Evolutionary conservation across 495 filamentous ascomycete species (phyloP).

Genomic region (Aspergillus leporis): DNA sequence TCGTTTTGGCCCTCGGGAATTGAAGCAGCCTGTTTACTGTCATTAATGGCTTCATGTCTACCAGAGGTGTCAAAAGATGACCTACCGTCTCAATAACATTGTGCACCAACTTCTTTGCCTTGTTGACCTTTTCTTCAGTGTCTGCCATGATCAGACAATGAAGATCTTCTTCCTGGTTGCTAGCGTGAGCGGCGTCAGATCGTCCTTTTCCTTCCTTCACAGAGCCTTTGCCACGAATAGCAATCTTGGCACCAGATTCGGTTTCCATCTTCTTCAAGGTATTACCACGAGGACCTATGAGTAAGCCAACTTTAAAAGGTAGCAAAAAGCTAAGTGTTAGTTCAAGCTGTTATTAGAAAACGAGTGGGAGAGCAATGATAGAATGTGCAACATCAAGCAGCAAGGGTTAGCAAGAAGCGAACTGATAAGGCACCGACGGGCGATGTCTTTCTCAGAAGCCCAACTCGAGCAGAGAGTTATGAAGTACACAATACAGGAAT

Average conservation of each 20-base stretch:
- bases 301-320: constrained; percentile 96
- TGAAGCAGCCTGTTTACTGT: constrained; percentile 76
- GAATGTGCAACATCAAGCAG: constrained; percentile 42
- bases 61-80: constrained; percentile 25
- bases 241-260: constrained; percentile 96
- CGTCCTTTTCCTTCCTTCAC: constrained; percentile 99
- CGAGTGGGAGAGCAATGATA: constrained; percentile 18
- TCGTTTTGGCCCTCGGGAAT: constrained; percentile 98
- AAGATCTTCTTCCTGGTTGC: constrained; percentile 99
- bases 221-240: constrained; percentile 98
- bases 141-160: constrained; percentile 99
- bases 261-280: constrained; percentile 99
- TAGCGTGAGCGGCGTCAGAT: constrained; percentile 96
- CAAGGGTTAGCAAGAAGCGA: constrained; percentile 60
- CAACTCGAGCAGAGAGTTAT: constrained; percentile 52
- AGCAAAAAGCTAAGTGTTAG: constrained; percentile 87
- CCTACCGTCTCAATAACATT: constrained; percentile 96
- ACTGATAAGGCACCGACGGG: constrained; percentile 45
- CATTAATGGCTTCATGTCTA: neutral
- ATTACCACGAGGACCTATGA: constrained; percentile 99
- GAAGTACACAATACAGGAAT: constrained; percentile 49
- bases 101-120: constrained; percentile 95
- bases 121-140: constrained; percentile 97
- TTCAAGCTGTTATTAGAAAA: constrained; percentile 28
- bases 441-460: constrained; percentile 40